Conservation (phyloP, 2,329 filamentous ascomycete species). For the Aspergillus sojae region DNA sequence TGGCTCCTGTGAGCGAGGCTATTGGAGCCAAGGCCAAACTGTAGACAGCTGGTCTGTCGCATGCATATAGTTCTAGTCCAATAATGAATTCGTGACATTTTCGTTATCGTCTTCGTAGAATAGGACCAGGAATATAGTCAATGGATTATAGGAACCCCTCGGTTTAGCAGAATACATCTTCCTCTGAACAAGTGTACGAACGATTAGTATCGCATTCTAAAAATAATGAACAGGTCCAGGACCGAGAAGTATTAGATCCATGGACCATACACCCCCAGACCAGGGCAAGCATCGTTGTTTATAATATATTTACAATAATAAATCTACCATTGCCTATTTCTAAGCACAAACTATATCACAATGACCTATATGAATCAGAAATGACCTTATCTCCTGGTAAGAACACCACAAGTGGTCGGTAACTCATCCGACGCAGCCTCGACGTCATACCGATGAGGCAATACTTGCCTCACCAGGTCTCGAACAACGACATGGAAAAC, state of each 20-base stretch:
- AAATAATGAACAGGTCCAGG: no score
- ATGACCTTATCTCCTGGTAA: no score
- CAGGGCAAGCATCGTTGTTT: no score
- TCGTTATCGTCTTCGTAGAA: not conserved
- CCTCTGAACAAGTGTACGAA: no score
- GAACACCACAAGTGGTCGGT: not conserved
- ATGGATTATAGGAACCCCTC: not conserved
- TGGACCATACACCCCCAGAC: no score
- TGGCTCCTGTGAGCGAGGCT: slow-evolving; percentile 39
- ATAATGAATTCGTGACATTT: not conserved
- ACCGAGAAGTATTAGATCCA: no score
- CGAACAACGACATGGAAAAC: not conserved
- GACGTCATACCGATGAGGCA: slow-evolving; percentile 20
- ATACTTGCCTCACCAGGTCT: not conserved
- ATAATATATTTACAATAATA: no score
- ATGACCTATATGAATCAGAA: not conserved
- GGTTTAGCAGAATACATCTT: no score
- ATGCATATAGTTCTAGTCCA: not conserved
- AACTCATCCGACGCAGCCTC: not conserved
- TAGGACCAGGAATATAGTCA: not conserved
- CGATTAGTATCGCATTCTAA: no score
- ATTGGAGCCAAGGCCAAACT: slow-evolving; percentile 47
- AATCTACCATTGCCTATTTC: no score
- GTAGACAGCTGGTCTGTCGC: slow-evolving; percentile 22
- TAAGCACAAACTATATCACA: not conserved